Base-by-base conservation (phyloP, 139 green algal genomes). In the Diplosphaera chodatii region DNA sequence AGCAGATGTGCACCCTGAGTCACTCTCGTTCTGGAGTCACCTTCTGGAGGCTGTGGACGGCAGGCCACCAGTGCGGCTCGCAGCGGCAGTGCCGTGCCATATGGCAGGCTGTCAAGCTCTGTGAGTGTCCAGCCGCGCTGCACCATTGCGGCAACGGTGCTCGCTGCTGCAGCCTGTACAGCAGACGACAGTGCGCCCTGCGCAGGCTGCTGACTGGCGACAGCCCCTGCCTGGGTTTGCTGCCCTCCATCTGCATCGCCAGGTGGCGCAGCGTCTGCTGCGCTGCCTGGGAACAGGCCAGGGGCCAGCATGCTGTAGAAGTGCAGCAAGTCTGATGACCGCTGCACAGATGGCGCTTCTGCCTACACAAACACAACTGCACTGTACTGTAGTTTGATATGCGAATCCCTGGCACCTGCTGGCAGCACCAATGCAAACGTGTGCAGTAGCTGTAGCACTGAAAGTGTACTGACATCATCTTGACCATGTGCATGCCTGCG, bases 81-180 rank as follows among this genome's bases (percentile, higher is more conserved):
- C 32, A 97, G 78, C 3, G 89, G 88, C 74, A 96, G 74, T 13
- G 79, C 85, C 59, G 96, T 79, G 0, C 89, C 92, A 29, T 79
- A 40, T 3, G 92, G 90, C 66, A 97, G 76, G 1, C 64, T 78
- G 8, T 91, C 78, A 34, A 97, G 67, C 28, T 85, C 74, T 6
- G 76, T 55, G n/a, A 83, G 72, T 13, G 69, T 78, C 81, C 91
- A 94, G 28, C 82, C 74, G 71, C 83, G 77, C 37, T 64, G 33
- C 40, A 76, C 77, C 66, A 89, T 70, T 75, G 87, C 69, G 48
- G 16, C 25, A 18, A 59, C 48, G 16, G 18, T 18, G 3, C 13
- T 18, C 48, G 22, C 48, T 25, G 48, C 48, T 18, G 48, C 18
- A 10, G 13, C 18, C 3, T 18, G 48, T 48, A n/a, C n/a, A n/a